Conservation (phyloP, 2,329 filamentous ascomycete species). For the Ophiostoma fasciatum region DNA sequence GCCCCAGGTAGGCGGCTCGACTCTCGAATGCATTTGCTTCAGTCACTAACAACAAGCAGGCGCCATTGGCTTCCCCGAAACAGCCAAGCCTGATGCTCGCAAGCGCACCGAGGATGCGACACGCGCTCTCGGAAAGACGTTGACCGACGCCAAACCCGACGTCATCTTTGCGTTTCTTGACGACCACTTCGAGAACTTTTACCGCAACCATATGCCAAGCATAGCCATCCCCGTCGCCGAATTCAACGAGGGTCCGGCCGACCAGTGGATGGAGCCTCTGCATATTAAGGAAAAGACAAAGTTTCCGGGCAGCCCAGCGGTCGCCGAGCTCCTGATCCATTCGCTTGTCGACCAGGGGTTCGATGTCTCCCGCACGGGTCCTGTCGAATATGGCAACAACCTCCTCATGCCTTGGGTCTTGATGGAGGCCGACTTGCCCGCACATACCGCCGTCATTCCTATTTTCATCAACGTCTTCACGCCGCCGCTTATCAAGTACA, state of each 20-base stretch:
- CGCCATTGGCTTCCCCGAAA: slow-evolving; percentile 11
- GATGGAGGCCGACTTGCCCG: slow-evolving; percentile 9
- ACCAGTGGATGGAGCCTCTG: slow-evolving; percentile 11
- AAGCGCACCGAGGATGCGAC: slow-evolving; percentile 9
- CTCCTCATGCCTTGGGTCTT: slow-evolving; percentile 11
- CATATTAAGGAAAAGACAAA: slow-evolving; percentile 7
- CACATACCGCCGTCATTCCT: slow-evolving; percentile 5
- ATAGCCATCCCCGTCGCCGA: slow-evolving; percentile 9
- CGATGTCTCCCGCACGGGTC: slow-evolving; percentile 9
- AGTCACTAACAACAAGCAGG: background rate
- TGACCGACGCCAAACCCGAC: slow-evolving; percentile 9
- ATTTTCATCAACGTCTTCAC: slow-evolving; percentile 11
- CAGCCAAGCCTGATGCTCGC: slow-evolving; percentile 9
- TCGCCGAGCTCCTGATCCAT: slow-evolving; percentile 10
- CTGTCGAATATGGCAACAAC: slow-evolving; percentile 10
- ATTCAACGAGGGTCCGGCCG: slow-evolving; percentile 8
- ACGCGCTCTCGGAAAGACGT: slow-evolving; percentile 7
- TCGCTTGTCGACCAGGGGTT: slow-evolving; percentile 10
- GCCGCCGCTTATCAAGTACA: slow-evolving; percentile 13
- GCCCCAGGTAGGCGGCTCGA: slow-evolving; percentile 5
- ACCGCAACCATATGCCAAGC: slow-evolving; percentile 11
- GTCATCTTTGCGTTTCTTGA: slow-evolving; percentile 11
- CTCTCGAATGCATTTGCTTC: background rate
- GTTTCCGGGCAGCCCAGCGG: slow-evolving; percentile 8
- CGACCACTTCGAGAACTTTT: slow-evolving; percentile 12